Base-by-base conservation (phyloP, 192 early-diverging fungal genomes). In the Diversispora epigaea region DNA sequence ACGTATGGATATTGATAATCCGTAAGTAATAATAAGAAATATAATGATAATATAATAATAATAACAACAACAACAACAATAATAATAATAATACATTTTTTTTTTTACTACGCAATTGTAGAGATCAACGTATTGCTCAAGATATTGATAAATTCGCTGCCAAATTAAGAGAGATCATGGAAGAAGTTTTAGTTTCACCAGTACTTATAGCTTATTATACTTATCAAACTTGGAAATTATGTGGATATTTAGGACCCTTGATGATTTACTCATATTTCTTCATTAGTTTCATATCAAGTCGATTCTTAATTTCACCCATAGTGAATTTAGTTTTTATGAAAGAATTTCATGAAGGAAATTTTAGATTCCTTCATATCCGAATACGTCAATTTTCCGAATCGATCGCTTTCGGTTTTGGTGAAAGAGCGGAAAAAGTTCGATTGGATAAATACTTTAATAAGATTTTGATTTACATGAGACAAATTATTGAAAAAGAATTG, bases 111-210 rank as follows among this genome's bases (percentile, higher is more conserved):
- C 25, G 25, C 25, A 32, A 32, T 32, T 47, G 9, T 77, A 87
- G 86, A 14, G 96, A 98, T 77, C 93, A 95, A 80, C 88, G 95
- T 15, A 94, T 96, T 49, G 86, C 95, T 17, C 93, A 95, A 80
- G 96, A 98, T 78, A 87, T 95, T 46, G 94, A 93, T 77, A 90
- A 90, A 60, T 88, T 98, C 45, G 55, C 92, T 17, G 88, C 89
- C 17, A 80, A 89, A 47, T 71, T 91, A 6, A 71, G 85, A 9
- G 64, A 82, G 40, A 86, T 93, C 45, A 57, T 86, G 21, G 80
- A 86, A 22, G 84, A 92, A 49, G 77, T 93, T 8, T 80, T 93
- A 6, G 85, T 95, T 52, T 83, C 88, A 14, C 95, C 95, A 8
- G 52, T 91, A 17, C 84, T 95, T 40, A 81, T 97, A 6, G 79